These are phyloP conservation scores for Amphichorda felina DNA, from an alignment of 2,329 filamentous ascomycete genomes.

Conservation along the genomic window DNA sequence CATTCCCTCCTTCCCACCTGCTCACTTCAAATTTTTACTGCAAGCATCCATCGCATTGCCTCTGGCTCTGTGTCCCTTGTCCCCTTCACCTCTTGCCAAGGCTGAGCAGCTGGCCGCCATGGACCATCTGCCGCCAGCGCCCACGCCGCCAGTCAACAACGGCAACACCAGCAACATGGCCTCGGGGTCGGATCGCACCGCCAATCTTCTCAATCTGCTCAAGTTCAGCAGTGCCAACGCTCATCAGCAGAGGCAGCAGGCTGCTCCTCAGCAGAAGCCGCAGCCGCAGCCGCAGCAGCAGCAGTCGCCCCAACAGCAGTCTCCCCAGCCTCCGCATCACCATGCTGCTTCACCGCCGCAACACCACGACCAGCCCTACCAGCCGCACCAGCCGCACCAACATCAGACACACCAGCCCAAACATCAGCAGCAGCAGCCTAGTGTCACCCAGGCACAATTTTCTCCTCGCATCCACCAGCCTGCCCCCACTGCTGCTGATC, in stretches of 20 bases:
- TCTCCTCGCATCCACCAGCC: slow-evolving; percentile 40
- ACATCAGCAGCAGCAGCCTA: slow-evolving; percentile 8
- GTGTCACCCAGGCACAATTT: slow-evolving; percentile 11
- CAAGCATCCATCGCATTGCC: background rate
- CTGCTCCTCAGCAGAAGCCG: slow-evolving; percentile 8
- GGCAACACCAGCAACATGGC: slow-evolving; percentile 18
- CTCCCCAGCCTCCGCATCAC: slow-evolving; percentile 7
- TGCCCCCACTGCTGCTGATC: slow-evolving; percentile 42
- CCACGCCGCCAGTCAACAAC: slow-evolving; percentile 31
- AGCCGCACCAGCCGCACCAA: slow-evolving; percentile 8
- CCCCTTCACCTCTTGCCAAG: background rate
- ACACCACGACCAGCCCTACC: slow-evolving; percentile 6
- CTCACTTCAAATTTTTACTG: no score
- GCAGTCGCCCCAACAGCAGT: slow-evolving; percentile 6
- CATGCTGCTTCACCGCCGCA: slow-evolving; percentile 6
- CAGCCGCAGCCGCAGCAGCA: slow-evolving; percentile 6
- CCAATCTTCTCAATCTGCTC: slow-evolving; percentile 47
- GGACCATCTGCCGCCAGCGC: slow-evolving; percentile 36
- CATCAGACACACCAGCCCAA: slow-evolving; percentile 6
- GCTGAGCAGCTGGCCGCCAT: slow-evolving; percentile 6
- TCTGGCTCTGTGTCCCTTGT: background rate
- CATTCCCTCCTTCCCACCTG: background rate
- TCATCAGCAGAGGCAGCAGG: slow-evolving; percentile 20
- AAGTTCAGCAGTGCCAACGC: slow-evolving; percentile 37
- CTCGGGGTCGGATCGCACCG: slow-evolving; percentile 32